phyloP scores from a whole-genome alignment of 2,329 filamentous ascomycete genomes.

The Ophiostoma tasmaniense region DNA sequence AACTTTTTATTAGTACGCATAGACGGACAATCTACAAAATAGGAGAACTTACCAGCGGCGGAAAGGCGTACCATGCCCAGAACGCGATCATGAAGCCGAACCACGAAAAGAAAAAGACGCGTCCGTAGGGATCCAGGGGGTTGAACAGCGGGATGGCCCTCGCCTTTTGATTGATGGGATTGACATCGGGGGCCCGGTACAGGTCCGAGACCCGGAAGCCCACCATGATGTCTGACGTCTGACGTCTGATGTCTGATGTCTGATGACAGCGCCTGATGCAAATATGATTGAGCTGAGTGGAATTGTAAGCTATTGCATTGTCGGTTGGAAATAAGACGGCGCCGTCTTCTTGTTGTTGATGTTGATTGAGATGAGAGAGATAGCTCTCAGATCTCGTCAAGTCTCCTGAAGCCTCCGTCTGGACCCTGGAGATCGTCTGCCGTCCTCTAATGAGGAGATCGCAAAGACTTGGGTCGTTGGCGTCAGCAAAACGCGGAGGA shows the following conservation, averaged over 20 bases:
- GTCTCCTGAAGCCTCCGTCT: background rate
- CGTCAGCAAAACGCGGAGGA: background rate
- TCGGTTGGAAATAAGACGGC: background rate
- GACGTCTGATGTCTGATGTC: background rate
- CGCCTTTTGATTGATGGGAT: conserved; percentile 78
- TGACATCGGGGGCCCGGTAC: conserved; percentile 59
- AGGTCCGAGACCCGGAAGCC: conserved; percentile 32
- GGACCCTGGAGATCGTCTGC: background rate
- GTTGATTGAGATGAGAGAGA: background rate
- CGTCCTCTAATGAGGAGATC: background rate
- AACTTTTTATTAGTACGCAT: conserved; percentile 34
- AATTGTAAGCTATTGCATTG: background rate
- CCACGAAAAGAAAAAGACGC: conserved; percentile 87
- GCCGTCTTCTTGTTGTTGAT: background rate
- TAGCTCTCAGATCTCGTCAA: background rate
- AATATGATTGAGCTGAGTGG: background rate
- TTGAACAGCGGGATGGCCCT: conserved; percentile 72
- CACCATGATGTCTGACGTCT: conserved; percentile 22
- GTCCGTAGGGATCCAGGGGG: conserved; percentile 67
- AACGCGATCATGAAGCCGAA: conserved; percentile 81
- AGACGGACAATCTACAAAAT: background rate
- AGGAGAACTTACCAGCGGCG: conserved; percentile 56
- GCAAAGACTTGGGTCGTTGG: background rate
- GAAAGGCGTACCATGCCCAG: conserved; percentile 89
- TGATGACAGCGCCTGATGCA: background rate